Evolutionary conservation across 106 monocot species (phyloP).

Genomic region (Platanthera guangdongensis): DNA sequence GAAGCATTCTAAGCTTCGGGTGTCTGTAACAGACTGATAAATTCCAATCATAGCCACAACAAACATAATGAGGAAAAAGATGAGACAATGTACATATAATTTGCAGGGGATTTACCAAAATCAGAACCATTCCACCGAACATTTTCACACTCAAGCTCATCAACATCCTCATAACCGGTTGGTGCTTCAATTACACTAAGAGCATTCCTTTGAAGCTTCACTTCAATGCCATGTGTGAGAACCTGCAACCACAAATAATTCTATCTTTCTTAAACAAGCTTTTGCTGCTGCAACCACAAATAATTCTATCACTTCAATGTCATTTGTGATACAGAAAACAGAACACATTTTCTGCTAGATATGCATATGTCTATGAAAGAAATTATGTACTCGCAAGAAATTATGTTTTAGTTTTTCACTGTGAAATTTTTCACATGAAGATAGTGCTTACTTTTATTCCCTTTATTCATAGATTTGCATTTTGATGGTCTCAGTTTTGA

Average conservation of each 20-base stretch:
- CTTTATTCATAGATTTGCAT: no score
- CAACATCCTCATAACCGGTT: slow-evolving; percentile 33
- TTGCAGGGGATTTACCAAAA: slow-evolving; percentile 18
- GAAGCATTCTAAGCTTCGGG: background rate
- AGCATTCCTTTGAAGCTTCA: slow-evolving; percentile 47
- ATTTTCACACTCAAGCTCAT: slow-evolving; percentile 42
- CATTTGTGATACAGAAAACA: background rate
- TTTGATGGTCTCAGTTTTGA: no score
- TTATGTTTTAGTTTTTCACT: no score
- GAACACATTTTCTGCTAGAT: no score
- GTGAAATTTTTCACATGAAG: no score
- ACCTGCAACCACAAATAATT: slow-evolving; percentile 18
- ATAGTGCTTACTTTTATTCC: no score
- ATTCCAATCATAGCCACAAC: background rate
- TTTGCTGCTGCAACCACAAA: no score
- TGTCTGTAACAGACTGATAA: background rate
- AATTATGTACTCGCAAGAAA: no score
- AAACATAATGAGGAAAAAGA: background rate
- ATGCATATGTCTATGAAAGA: no score
- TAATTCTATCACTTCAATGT: no score
- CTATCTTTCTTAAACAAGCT: background rate
- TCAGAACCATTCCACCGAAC: slow-evolving; percentile 29
- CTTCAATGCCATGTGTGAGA: slow-evolving; percentile 41
- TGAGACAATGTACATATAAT: background rate
- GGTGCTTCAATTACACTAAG: slow-evolving; percentile 43